Evolutionary conservation across 108 stramenopile genomes (phyloP).

Genomic region (Cylindrotheca closterium): DNA sequence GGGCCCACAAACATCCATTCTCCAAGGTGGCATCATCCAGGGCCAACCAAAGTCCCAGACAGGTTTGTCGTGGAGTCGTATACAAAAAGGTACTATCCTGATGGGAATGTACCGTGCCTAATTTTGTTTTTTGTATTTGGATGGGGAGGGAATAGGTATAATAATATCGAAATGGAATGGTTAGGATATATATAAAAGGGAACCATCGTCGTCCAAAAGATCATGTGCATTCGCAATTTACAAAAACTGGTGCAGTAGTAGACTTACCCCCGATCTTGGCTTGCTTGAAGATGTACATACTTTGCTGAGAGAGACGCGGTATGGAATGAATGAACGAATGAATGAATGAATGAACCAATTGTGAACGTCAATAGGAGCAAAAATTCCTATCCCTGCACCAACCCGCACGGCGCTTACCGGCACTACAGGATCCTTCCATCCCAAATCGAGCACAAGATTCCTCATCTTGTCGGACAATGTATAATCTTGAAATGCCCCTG

Average conservation of each 20-base stretch:
- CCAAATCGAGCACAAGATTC: constrained; percentile 63
- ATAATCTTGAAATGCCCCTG: constrained; percentile 69
- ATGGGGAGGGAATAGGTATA: not conserved
- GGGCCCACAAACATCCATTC: constrained; percentile 94
- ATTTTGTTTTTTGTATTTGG: not conserved
- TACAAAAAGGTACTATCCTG: constrained; percentile 93
- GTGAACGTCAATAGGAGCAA: no score
- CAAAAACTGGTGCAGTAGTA: no score
- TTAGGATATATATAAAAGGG: no score
- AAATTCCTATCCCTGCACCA: no score
- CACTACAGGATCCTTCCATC: constrained; percentile 83
- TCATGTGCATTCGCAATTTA: no score
- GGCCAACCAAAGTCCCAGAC: constrained; percentile 91
- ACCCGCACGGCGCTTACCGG: no score
- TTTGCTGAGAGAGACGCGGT: no score
- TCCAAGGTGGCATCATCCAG: constrained; percentile 89
- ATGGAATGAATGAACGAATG: no score
- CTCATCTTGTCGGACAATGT: constrained; percentile 49
- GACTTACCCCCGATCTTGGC: constrained; percentile 53
- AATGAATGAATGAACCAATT: no score
- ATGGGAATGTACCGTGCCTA: constrained; percentile 83
- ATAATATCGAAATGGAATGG: no score
- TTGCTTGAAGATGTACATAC: constrained; percentile 96
- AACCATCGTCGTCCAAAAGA: no score
- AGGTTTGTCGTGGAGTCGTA: constrained; percentile 87